Evolutionary conservation across 768 basidiomycete genomes (phyloP), one percentile per base, ranked within the genome.

Genomic region (Xerocomellus dryophilus): DNA sequence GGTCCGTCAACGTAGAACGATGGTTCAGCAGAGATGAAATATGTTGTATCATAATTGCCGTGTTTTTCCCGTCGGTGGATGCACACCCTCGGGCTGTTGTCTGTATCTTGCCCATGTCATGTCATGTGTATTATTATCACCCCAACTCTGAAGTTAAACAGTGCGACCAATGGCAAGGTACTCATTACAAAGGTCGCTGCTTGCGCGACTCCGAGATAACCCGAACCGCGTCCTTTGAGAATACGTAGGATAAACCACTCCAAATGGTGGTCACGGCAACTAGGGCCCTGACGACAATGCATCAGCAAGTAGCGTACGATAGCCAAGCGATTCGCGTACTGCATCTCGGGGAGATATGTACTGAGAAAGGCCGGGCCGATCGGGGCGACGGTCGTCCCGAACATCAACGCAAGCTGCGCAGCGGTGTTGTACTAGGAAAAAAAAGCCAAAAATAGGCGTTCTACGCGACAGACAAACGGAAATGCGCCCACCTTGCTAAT

Each of bases 201-300:
- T 73, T 66, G 21, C 65, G 68, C 27, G 66, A 66, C 58, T 72
- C 63, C 31, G 78, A 74, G 21, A 87, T 56, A 42, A 92, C 69
- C 35, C 82, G 82, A 40, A 92, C 85, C 0, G 86, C 88, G 56
- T 86, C 78, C 64, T 85, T 88, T 7, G 85, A 82, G 63, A 88
- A 85, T 7, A 93, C 61, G 63, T 93, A 93, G 18, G 89, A 90
- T 43, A 89, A 64, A 11, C 96, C 96, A 60, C 93, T 95, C 86
- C 89, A 92, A 25, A 98, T 74, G 1, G 96, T 99, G 7, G 96
- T 97, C 5, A 81, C 81, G 0, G 89, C 96, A 1, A 98, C 96
- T 0, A 86, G 76, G 81, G 80, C 89, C 66, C 96, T 98, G 51
- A 43, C 15, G 32, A 54, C 31, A 29, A 48, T 5, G 15, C n/a